Conservation (phyloP, 306 rosid genomes). For the Oemleria cerasiformis region DNA sequence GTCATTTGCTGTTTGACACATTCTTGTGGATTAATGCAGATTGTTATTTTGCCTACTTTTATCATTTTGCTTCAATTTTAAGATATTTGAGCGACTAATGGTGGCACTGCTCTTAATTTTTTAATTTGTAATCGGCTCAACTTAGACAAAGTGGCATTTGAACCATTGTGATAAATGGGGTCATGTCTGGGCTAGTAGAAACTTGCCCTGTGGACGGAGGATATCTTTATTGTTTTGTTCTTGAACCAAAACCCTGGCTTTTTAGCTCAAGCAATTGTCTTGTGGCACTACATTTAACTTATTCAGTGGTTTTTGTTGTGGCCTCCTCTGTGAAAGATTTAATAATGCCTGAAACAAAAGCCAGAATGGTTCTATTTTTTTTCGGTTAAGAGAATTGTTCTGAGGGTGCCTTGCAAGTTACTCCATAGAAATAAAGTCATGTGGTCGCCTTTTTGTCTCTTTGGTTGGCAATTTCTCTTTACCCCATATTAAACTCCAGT, state of each 20-base stretch:
- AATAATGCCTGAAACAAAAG: not conserved
- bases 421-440: not conserved
- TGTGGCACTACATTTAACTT: not conserved
- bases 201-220: not conserved
- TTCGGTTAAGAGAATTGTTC: no score
- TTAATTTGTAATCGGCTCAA: no score
- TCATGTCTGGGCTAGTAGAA: not conserved
- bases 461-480: not conserved
- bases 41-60: not conserved
- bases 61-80: not conserved
- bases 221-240: not conserved
- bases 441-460: not conserved
- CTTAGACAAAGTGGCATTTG: no score
- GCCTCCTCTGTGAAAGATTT: not conserved
- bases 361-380: not conserved
- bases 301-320: not conserved
- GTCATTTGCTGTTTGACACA: not conserved
- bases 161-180: not conserved
- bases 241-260: not conserved
- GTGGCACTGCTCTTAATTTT: not conserved
- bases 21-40: not conserved
- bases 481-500: no score
- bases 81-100: not conserved
- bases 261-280: not conserved
- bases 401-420: not conserved